phyloP scores from a whole-genome alignment of 1,284 basidiomycete species.

The Lignosus rhinocerotis region DNA sequence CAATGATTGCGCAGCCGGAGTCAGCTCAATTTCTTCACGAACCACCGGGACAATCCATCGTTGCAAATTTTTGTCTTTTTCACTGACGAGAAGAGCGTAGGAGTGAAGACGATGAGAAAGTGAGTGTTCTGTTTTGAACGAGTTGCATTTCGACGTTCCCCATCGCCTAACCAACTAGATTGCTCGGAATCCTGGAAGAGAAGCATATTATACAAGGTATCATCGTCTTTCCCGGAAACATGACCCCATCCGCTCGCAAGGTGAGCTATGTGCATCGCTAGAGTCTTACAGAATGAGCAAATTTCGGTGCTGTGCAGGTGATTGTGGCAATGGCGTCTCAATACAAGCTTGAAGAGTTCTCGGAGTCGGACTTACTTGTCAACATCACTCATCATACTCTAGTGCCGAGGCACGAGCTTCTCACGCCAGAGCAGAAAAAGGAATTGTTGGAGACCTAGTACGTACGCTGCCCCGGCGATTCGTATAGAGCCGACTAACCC shows the following conservation, averaged over 20 bases:
- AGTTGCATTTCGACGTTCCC: background rate
- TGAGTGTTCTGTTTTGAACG: conserved; percentile 44
- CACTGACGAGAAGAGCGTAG: conserved; percentile 89
- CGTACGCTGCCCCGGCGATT: conserved; percentile 38
- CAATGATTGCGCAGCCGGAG: conserved; percentile 63
- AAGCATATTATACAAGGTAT: conserved; percentile 90
- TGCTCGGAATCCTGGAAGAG: conserved; percentile 86
- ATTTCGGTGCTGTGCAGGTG: conserved; percentile 52
- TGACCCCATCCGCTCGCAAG: conserved; percentile 96
- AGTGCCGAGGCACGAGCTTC: conserved; percentile 92
- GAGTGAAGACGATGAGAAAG: conserved; percentile 96
- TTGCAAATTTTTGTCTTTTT: conserved; percentile 96
- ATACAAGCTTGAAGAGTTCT: conserved; percentile 94
- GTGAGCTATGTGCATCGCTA: conserved; percentile 41
- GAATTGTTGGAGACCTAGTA: conserved; percentile 91
- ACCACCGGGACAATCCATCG: conserved; percentile 62
- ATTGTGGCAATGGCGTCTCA: conserved; percentile 85
- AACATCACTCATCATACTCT: conserved; percentile 97
- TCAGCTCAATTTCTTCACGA: conserved; percentile 87
- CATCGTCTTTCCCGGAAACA: conserved; percentile 94
- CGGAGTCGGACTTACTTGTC: conserved; percentile 94
- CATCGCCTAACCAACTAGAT: conserved; percentile 45
- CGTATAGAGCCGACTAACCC: conserved; percentile 12
- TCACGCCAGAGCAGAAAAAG: conserved; percentile 86
- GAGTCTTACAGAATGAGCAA: background rate